Percentiles rank a stretch among this genome's conserved stretches.
Conservation (phyloP, 257 asterid species). For the Ocimum tenuiflorum region DNA sequence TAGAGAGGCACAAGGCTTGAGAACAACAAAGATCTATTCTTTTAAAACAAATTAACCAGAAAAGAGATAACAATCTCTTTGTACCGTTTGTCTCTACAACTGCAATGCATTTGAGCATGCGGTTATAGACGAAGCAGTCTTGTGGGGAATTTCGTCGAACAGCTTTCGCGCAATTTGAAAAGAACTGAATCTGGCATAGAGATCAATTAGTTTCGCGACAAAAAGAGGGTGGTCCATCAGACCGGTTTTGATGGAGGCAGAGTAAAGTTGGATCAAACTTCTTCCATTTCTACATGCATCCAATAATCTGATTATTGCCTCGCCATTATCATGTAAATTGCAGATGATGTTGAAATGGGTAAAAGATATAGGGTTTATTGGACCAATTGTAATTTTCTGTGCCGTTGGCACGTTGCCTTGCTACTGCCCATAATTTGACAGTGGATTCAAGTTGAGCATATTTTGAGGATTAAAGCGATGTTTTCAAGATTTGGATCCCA, state of each 20-base stretch:
- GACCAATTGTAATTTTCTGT: no score
- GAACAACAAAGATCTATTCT: slow-evolving; percentile 36
- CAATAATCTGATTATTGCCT: slow-evolving; percentile 28
- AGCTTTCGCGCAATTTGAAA: slow-evolving; percentile 33
- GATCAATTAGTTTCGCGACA: slow-evolving; percentile 28
- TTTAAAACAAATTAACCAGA: slow-evolving; percentile 27
- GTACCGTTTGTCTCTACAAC: slow-evolving; percentile 34
- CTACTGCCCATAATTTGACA: no score
- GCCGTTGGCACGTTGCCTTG: no score
- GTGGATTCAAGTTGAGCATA: no score
- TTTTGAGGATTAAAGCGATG: no score
- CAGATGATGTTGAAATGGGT: neutral
- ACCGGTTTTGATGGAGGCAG: slow-evolving; percentile 37
- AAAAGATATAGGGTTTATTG: no score
- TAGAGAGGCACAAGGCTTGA: slow-evolving; percentile 61
- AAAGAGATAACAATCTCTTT: slow-evolving; percentile 36
- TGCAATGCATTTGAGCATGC: slow-evolving; percentile 36
- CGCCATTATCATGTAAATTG: slow-evolving; percentile 27
- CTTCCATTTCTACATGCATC: slow-evolving; percentile 36
- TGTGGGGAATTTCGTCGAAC: slow-evolving; percentile 64
- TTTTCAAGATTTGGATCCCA: no score
- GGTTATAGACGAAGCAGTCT: slow-evolving; percentile 34
- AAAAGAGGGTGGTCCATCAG: slow-evolving; percentile 17
- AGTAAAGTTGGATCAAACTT: slow-evolving; percentile 37
- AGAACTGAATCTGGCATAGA: slow-evolving; percentile 16